phyloP scores from a whole-genome alignment of 179 eudicot genomes.

The Spergularia azorica region DNA sequence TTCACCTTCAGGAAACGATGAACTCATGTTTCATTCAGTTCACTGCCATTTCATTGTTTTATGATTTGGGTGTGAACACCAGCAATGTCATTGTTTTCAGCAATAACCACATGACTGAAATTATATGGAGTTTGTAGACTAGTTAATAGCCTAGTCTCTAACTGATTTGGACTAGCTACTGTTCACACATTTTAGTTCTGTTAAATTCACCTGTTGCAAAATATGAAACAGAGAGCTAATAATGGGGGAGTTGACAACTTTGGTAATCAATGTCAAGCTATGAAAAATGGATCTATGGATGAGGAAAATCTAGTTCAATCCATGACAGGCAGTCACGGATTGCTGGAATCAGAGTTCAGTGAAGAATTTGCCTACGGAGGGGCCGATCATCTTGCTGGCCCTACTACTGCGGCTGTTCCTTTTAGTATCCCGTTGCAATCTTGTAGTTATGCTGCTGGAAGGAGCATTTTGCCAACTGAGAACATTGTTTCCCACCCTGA shows the following conservation, averaged over 20 bases:
- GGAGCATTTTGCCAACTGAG: conserved; percentile 41
- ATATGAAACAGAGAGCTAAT: conserved; percentile 56
- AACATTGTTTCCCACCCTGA: conserved; percentile 48
- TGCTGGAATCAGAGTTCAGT: conserved; percentile 47
- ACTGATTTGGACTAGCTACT: conserved; percentile 5
- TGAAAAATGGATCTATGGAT: conserved; percentile 50
- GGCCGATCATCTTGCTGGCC: conserved; percentile 38
- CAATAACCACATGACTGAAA: too few relatives aligned
- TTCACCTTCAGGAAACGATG: neutral
- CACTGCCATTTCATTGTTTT: neutral
- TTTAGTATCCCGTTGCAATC: conserved; percentile 41
- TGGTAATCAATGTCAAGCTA: conserved; percentile 49
- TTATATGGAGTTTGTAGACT: neutral
- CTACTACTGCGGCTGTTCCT: conserved; percentile 43
- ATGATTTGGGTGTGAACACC: neutral
- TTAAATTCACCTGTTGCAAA: conserved; percentile 8
- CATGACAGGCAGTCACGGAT: conserved; percentile 44
- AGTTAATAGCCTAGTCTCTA: neutral
- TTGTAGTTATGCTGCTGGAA: conserved; percentile 36
- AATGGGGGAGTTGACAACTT: conserved; percentile 56
- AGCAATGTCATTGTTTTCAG: too few relatives aligned
- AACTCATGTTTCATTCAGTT: neutral
- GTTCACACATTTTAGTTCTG: neutral
- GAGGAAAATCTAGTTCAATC: conserved; percentile 45
- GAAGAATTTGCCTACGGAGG: conserved; percentile 43